These are phyloP conservation scores for Aureobasidium melanogenum DNA, from an alignment of 2,329 filamentous ascomycete genomes.

Conservation along the genomic window DNA sequence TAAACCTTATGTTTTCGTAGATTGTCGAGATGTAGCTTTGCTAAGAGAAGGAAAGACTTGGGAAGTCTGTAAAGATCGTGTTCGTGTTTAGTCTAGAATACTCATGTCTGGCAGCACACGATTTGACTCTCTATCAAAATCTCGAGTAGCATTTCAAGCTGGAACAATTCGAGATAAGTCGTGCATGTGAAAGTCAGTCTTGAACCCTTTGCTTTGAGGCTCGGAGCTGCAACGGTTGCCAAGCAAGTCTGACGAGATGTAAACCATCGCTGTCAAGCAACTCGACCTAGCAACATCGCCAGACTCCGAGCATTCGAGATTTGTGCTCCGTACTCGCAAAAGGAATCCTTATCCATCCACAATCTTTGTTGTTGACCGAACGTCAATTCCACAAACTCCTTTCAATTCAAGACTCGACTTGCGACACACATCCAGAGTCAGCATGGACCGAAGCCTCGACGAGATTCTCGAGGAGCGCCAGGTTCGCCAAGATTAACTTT, in stretches of 20 bases:
- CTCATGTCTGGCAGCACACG: background rate
- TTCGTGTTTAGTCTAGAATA: too few relatives aligned
- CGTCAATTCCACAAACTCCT: background rate
- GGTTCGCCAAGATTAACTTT: slow-evolving; percentile 30
- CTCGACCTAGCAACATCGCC: background rate
- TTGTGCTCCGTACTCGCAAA: background rate
- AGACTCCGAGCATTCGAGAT: background rate
- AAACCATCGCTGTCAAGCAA: background rate
- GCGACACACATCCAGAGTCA: background rate
- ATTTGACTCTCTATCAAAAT: background rate
- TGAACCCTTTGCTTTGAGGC: background rate
- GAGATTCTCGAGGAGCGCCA: slow-evolving; percentile 55
- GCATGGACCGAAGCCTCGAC: slow-evolving; percentile 58
- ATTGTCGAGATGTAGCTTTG: background rate
- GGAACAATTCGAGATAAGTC: background rate
- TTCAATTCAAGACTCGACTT: background rate
- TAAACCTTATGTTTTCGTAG: background rate
- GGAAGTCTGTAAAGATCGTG: too few relatives aligned
- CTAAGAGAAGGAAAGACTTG: too few relatives aligned
- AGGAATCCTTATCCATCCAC: background rate
- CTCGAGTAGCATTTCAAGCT: background rate
- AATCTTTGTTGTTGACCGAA: background rate
- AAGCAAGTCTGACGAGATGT: background rate
- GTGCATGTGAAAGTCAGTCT: background rate
- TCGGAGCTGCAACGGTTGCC: background rate